A percentile compares a stretch with the other conserved stretches of the same genome.
phyloP scores from a whole-genome alignment of 2,329 filamentous ascomycete genomes.

The Cercospora sp. region DNA sequence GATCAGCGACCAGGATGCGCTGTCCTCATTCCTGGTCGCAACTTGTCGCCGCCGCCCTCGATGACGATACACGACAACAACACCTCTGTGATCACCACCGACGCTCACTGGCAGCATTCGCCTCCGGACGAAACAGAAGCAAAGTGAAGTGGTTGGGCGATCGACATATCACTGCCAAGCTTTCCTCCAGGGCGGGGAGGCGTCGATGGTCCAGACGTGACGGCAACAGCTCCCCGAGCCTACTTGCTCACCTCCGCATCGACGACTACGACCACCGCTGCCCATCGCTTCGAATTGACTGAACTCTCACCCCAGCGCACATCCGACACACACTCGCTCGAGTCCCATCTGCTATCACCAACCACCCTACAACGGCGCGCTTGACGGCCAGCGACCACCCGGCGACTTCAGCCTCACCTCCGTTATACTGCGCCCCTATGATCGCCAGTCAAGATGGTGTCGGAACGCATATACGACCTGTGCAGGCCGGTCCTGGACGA shows the following conservation, averaged over 20 bases:
- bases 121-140: not conserved
- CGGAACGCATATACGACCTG: constrained; percentile 88
- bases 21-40: constrained; percentile 7
- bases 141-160: not conserved
- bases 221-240: not conserved
- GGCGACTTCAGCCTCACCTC: constrained; percentile 12
- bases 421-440: constrained; percentile 1
- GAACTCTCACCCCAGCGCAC: not conserved
- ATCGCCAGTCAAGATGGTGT: constrained; percentile 66
- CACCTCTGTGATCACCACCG: not conserved
- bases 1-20: constrained; percentile 9
- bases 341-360: not conserved
- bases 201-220: constrained; percentile 3
- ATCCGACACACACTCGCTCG: not conserved
- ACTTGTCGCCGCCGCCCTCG: constrained; percentile 1
- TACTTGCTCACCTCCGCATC: constrained; percentile 7
- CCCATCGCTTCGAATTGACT: not conserved
- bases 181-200: not conserved
- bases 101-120: not conserved
- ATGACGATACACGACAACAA: constrained; percentile 8
- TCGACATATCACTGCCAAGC: constrained; percentile 2
- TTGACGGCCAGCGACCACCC: not conserved
- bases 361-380: not conserved
- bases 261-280: not conserved
- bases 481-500: constrained; percentile 88